Evolutionary conservation across 2,329 filamentous ascomycete species (phyloP), one percentile per base, ranked within the genome.

Genomic region (Rutstroemia sp.): DNA sequence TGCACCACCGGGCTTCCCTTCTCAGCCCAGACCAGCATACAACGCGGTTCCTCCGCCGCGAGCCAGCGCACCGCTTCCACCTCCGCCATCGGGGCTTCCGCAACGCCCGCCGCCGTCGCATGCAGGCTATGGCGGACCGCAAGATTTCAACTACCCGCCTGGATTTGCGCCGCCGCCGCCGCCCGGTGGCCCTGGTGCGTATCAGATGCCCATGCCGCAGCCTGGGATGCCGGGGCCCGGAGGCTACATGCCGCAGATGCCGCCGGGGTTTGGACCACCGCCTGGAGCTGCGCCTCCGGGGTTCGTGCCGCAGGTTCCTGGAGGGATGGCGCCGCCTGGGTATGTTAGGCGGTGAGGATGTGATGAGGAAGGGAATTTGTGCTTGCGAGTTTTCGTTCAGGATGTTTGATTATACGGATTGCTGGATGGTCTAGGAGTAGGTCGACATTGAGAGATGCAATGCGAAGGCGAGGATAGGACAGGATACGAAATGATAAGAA

Each of bases 41-140:
- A 68, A 67, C 54, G 52, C 61, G 14, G 67, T 66, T 16, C 68
- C 70, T 12, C 64, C 69, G n/a, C 66, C 52, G 21, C 60, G 67
- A 46, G 66, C 68, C 41, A 72, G 75, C 55, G 76, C 82, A 30
- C 78, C 85, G 14, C 78, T 81, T 14, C 81, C 83, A 48, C 81
- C 83, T 37, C 78, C 80, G 17, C 73, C 70, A 54, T 73, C 77
- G 1, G 74, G 74, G 1, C 61, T 77, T 25, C 86, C 87, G 41
- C 83, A 86, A 57, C 76, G 86, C 41, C 87, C 87, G n/a, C 87
- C 87, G 4, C 83, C 84, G 17, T 82, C 78, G 16, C 82, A 86
- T 65, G 83, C 75, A 50, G 84, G 83, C 1, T 88, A 87, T 67
- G 86, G 85, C 44, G 86, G 86, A 9, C 84, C 81, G 14, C 77